Conservation (phyloP, 1,284 basidiomycete species). For the Sanghuangporus weigelae region DNA sequence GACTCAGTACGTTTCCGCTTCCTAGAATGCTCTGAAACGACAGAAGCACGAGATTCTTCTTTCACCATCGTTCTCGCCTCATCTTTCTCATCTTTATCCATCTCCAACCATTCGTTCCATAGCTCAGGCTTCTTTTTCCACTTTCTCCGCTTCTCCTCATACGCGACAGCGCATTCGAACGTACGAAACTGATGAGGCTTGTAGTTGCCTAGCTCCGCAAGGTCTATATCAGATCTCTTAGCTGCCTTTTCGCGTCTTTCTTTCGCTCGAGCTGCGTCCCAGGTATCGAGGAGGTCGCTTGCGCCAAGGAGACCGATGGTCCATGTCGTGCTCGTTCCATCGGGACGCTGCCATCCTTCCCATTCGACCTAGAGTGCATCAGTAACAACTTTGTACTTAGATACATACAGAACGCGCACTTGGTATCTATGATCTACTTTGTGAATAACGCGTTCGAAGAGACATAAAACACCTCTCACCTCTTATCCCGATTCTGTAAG, state of each 20-base stretch:
- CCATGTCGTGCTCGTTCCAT: conserved; percentile 15
- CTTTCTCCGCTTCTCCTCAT: background rate
- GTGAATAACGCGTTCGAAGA: background rate
- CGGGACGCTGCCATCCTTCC: conserved; percentile 11
- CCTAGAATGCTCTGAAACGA: background rate
- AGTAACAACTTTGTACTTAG: background rate
- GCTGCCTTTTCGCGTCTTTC: background rate
- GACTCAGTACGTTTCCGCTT: conserved; percentile 1
- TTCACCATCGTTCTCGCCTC: background rate
- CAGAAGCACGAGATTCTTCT: background rate
- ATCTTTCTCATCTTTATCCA: background rate
- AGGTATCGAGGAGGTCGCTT: background rate
- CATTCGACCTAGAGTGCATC: conserved; percentile 5
- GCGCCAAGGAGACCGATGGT: background rate
- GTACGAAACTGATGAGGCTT: conserved; percentile 12
- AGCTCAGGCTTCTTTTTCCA: background rate
- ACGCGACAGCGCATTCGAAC: conserved; percentile 11
- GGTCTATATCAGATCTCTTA: background rate
- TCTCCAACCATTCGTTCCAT: conserved; percentile 2
- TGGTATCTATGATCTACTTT: background rate
- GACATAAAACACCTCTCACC: background rate
- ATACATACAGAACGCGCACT: background rate
- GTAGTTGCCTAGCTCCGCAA: background rate
- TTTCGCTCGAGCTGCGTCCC: background rate
- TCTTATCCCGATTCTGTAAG: background rate